Base-by-base conservation (phyloP, 176 grass and related monocot genomes). In the Hyparrhenia diplandra region DNA sequence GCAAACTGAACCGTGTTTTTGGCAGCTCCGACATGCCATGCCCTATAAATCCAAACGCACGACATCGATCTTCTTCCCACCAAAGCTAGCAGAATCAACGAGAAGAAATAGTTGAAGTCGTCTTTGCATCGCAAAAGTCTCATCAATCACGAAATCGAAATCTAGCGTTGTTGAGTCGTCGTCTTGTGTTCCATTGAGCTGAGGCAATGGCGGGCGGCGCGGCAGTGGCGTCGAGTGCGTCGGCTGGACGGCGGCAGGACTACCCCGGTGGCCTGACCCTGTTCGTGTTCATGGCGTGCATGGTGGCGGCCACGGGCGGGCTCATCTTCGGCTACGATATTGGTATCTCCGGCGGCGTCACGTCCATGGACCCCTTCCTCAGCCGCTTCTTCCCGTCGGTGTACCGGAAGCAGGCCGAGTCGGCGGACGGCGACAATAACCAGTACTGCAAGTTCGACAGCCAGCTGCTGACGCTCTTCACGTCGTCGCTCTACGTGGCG, bases 361-460 rank as follows among this genome's bases (percentile, higher is more conserved):
- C 90, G 11, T 87, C 81, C 13, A 97, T 91, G 90, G 88, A 93
- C 30, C 55, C 88, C 5, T 97, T 97, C 82, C 73, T 97, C 1
- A 3, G 9, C 25, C 46, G 65, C 24, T 97, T 97, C 78, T 97
- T 97, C 78, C 90, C 88, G 1, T 88, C 78, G 4, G 94, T 97
- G 58, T 87, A 83, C 31, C 31, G n/a, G 34, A 83, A 91, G 88
- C 75, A 92, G 85, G 28, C 30, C 3, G 39, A 4, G 4, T 32
- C 71, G 17, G 25, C 43, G 20, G 42, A 16, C 13, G 20, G 32
- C 46, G 74, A 36, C 51, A 94, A 88, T 97, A 40, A 88, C 62
- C 91, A 86, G 74, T 94, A 94, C 80, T 94, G 92, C 86, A 91
- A 87, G 84, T 91, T 91, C 59, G 76, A 91, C 75, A 94, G 86